Percentiles rank a stretch among this genome's conserved stretches.
Evolutionary conservation across 108 stramenopile species (phyloP).

Genomic region (Cyclostephanos tholiformis): DNA sequence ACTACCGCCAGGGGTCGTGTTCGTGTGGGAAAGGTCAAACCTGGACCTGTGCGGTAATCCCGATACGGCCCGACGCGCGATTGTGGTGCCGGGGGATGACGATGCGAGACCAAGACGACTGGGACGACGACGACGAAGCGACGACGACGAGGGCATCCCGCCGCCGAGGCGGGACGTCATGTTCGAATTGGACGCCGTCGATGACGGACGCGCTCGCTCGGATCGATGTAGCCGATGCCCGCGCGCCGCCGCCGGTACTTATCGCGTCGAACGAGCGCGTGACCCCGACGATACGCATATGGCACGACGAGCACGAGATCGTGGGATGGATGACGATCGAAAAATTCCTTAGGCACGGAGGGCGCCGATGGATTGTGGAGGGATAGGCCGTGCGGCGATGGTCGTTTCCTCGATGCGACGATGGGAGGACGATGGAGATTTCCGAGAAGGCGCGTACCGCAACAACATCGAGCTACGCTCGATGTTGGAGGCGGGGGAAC

Average conservation of each 20-base stretch:
- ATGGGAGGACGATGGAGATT: neutral
- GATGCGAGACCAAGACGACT: no score
- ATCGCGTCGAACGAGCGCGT: slow-evolving; percentile 37
- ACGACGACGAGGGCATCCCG: no score
- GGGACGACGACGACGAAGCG: no score
- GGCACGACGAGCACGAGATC: slow-evolving; percentile 60
- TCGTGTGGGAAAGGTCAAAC: no score
- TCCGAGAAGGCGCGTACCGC: neutral
- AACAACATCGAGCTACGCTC: slow-evolving; percentile 39
- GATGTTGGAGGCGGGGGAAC: slow-evolving; percentile 51
- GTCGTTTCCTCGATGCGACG: slow-evolving; percentile 38
- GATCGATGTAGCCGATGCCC: slow-evolving; percentile 31
- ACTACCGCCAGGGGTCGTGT: no score
- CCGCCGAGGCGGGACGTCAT: slow-evolving; percentile 46
- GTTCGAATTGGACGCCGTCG: slow-evolving; percentile 48
- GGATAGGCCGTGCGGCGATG: slow-evolving; percentile 36
- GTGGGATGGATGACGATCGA: slow-evolving; percentile 55
- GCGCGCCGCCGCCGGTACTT: slow-evolving; percentile 28
- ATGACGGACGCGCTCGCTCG: slow-evolving; percentile 17
- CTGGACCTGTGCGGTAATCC: no score
- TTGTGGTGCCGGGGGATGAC: no score
- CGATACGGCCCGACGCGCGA: no score
- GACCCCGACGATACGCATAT: slow-evolving; percentile 61
- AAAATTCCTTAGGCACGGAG: slow-evolving; percentile 52
- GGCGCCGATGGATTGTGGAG: slow-evolving; percentile 68